Conservation (phyloP, 495 filamentous ascomycete genomes). For the Neurospora sp. region DNA sequence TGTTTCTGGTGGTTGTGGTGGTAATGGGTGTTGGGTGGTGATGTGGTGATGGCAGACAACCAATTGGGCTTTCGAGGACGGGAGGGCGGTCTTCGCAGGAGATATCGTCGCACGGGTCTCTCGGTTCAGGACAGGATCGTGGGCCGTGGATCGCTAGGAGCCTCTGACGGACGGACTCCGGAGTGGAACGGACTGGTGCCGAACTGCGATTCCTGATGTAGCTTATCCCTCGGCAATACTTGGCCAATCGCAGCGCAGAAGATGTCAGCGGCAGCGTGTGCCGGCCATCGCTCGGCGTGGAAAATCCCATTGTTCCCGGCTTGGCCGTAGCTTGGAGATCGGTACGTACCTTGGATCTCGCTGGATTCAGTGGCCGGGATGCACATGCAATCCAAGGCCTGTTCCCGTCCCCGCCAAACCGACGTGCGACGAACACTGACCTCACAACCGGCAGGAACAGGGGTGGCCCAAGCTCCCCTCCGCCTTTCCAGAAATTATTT, state of each 20-base stretch:
- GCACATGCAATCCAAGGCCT: not conserved
- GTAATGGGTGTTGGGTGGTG: not conserved
- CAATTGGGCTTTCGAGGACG: not conserved
- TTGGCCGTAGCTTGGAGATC: not conserved
- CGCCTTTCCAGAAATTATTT: not conserved
- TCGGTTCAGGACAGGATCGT: not conserved
- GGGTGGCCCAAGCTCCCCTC: slow-evolving; percentile 3
- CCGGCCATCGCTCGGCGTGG: not conserved
- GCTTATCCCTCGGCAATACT: not conserved
- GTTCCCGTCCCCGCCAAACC: not conserved
- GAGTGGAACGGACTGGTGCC: not conserved
- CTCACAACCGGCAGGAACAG: not conserved
- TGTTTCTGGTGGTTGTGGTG: slow-evolving; percentile 4
- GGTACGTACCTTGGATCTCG: not conserved
- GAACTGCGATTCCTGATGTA: not conserved
- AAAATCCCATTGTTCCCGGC: not conserved
- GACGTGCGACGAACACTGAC: not conserved
- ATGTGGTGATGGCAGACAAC: not conserved
- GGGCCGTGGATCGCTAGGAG: not conserved
- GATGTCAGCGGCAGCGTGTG: not conserved
- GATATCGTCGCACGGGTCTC: not conserved
- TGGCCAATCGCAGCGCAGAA: not conserved
- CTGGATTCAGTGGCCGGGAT: not conserved
- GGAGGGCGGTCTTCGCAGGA: not conserved
- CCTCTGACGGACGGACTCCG: not conserved